Conservation (phyloP, 163 green algal genomes). For the Scenedesmus sp. region DNA sequence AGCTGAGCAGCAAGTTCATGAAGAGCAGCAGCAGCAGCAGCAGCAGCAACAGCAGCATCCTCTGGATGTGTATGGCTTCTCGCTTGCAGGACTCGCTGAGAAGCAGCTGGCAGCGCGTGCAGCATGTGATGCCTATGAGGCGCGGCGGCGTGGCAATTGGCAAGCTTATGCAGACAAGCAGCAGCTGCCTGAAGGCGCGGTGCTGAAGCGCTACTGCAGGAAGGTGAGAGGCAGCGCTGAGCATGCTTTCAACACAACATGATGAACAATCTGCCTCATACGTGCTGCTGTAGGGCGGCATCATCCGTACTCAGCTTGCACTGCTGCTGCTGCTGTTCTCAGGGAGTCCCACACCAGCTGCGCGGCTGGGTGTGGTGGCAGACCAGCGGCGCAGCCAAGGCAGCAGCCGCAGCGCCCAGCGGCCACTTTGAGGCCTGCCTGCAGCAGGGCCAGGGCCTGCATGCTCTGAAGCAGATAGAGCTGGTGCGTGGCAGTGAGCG, state of each 20-base stretch:
- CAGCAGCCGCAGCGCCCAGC: slow-evolving; percentile 23
- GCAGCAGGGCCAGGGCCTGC: neutral
- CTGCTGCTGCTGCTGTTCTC: slow-evolving; percentile 19
- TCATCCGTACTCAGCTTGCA: neutral
- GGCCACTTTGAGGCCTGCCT: slow-evolving; percentile 38
- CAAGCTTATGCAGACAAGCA: neutral
- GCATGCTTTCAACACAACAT: neutral
- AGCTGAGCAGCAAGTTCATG: neutral
- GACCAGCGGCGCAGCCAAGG: slow-evolving; percentile 14
- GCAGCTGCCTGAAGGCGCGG: slow-evolving; percentile 16
- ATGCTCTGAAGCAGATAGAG: slow-evolving; percentile 40
- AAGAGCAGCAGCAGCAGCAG: neutral
- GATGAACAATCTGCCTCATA: neutral
- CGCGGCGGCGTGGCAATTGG: slow-evolving; percentile 2
- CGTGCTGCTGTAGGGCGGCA: neutral
- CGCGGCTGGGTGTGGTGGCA: slow-evolving; percentile 57
- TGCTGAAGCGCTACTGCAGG: slow-evolving; percentile 39
- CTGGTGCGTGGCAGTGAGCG: neutral
- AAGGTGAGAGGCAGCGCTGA: neutral
- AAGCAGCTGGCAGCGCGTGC: slow-evolving; percentile 20
- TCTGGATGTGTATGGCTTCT: slow-evolving; percentile 47
- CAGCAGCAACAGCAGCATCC: too few relatives aligned
- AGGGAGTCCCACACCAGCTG: slow-evolving; percentile 46
- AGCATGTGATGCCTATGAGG: slow-evolving; percentile 34
- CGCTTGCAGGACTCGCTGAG: slow-evolving; percentile 4